Conservation (phyloP, 768 basidiomycete genomes). For the Podaxis mareebaensis region DNA sequence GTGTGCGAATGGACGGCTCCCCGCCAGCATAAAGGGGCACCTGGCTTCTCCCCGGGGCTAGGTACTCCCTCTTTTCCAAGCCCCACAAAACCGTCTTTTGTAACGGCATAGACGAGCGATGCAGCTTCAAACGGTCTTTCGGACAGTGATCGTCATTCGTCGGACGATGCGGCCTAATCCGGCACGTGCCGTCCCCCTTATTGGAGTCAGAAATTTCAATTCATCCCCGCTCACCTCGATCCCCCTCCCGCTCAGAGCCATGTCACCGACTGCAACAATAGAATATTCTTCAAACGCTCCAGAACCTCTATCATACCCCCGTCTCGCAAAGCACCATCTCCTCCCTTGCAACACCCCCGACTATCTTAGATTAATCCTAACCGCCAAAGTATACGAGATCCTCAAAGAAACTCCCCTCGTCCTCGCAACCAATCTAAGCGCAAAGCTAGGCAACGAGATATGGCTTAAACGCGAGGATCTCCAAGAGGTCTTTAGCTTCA, state of each 20-base stretch:
- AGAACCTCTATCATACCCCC: conserved; percentile 63
- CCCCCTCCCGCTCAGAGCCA: conserved; percentile 19
- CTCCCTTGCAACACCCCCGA: conserved; percentile 74
- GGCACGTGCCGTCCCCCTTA: conserved; percentile 10
- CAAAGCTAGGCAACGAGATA: conserved; percentile 88
- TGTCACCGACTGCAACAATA: conserved; percentile 53
- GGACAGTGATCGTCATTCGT: not conserved
- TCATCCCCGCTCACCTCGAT: conserved; percentile 9
- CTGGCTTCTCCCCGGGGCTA: not conserved
- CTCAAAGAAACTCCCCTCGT: conserved; percentile 90
- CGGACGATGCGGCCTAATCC: conserved; percentile 9
- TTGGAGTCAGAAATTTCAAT: conserved; percentile 3
- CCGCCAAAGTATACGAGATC: conserved; percentile 89
- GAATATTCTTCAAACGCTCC: conserved; percentile 74
- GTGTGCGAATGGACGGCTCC: not conserved
- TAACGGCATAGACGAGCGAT: not conserved
- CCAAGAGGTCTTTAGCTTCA: conserved; percentile 98
- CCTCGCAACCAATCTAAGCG: conserved; percentile 81
- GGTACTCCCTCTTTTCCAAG: not conserved
- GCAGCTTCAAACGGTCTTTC: not conserved
- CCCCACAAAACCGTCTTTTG: not conserved
- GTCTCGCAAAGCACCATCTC: conserved; percentile 65
- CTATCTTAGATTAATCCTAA: conserved; percentile 85
- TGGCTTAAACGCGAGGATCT: conserved; percentile 97
- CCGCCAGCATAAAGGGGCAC: not conserved